phyloP scores from a whole-genome alignment of 1,284 basidiomycete genomes.

The Mycena citricolor region DNA sequence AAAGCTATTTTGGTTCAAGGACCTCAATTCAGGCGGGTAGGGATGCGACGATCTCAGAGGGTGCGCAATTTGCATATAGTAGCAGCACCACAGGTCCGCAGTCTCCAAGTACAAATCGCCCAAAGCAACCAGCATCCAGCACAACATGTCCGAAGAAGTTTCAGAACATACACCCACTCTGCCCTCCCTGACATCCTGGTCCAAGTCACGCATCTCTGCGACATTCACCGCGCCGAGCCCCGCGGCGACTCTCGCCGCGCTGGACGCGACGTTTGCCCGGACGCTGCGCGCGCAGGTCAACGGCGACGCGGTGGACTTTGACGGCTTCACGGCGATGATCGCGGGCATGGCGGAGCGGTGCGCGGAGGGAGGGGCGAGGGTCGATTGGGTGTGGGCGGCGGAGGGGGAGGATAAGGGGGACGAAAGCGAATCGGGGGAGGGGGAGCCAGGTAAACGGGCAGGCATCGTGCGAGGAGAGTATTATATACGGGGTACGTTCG shows the following conservation, averaged over 20 bases:
- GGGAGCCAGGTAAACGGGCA: slow-evolving; percentile 2
- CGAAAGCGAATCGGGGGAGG: slow-evolving; percentile 10
- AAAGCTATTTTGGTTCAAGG: too few relatives aligned
- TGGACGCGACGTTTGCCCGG: slow-evolving; percentile 10
- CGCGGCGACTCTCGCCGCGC: slow-evolving; percentile 5
- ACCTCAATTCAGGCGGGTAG: too few relatives aligned
- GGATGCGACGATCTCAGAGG: too few relatives aligned
- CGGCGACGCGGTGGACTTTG: slow-evolving; percentile 7
- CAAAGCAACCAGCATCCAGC: too few relatives aligned
- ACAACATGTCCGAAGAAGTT: too few relatives aligned
- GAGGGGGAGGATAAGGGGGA: slow-evolving; percentile 9
- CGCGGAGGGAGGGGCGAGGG: slow-evolving; percentile 1
- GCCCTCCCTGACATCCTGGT: slow-evolving; percentile 8
- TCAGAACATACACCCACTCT: too few relatives aligned
- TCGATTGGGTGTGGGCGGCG: slow-evolving; percentile 11
- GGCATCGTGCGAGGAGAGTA: slow-evolving; percentile 14
- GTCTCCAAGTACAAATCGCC: too few relatives aligned
- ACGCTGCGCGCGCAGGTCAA: slow-evolving; percentile 11
- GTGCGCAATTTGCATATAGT: too few relatives aligned
- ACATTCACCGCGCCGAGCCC: slow-evolving; percentile 7
- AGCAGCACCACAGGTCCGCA: too few relatives aligned
- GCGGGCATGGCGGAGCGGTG: slow-evolving; percentile 2
- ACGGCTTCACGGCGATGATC: slow-evolving; percentile 9
- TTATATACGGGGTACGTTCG: slow-evolving; percentile 8
- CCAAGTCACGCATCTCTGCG: slow-evolving; percentile 5